These are phyloP conservation scores for Spathaspora passalidarum DNA, from an alignment of 805 yeast genomes.

Conservation along the genomic window DNA sequence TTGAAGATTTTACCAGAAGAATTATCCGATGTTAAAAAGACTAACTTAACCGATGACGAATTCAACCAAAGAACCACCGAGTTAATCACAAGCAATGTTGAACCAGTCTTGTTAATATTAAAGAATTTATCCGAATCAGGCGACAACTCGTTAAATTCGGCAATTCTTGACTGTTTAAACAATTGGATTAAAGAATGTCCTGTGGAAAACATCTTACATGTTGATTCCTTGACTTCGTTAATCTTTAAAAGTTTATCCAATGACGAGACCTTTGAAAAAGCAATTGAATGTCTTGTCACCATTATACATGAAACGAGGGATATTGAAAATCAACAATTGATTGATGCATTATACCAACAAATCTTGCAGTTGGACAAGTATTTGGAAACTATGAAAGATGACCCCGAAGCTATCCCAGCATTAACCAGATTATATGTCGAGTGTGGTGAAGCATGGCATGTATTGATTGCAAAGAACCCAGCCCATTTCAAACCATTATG, in stretches of 20 bases:
- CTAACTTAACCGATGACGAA: conserved; percentile 81
- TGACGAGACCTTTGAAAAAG: conserved; percentile 74
- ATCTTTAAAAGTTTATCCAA: conserved; percentile 60
- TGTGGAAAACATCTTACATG: conserved; percentile 60
- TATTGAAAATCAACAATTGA: conserved; percentile 56
- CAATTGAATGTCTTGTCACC: conserved; percentile 83
- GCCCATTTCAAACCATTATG: conserved; percentile 69
- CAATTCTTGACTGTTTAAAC: conserved; percentile 71
- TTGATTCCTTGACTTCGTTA: conserved; percentile 62
- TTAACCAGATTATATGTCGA: conserved; percentile 78
- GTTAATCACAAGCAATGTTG: conserved; percentile 65
- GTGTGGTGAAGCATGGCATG: conserved; percentile 96
- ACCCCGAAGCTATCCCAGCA: conserved; percentile 64
- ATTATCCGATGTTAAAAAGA: conserved; percentile 68
- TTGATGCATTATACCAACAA: conserved; percentile 66
- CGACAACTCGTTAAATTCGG: conserved; percentile 16
- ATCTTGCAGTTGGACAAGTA: conserved; percentile 59
- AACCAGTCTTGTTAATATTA: conserved; percentile 62
- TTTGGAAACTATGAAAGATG: conserved; percentile 40
- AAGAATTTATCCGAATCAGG: conserved; percentile 38
- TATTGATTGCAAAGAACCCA: conserved; percentile 72
- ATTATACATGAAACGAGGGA: conserved; percentile 82
- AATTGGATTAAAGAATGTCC: conserved; percentile 92
- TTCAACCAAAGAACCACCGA: conserved; percentile 60
- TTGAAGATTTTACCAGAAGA: conserved; percentile 91